A percentile compares a stretch with the other conserved stretches of the same genome.
These are phyloP conservation scores for Tolypocladium sp. DNA, from an alignment of 2,329 filamentous ascomycete species.

Conservation along the genomic window DNA sequence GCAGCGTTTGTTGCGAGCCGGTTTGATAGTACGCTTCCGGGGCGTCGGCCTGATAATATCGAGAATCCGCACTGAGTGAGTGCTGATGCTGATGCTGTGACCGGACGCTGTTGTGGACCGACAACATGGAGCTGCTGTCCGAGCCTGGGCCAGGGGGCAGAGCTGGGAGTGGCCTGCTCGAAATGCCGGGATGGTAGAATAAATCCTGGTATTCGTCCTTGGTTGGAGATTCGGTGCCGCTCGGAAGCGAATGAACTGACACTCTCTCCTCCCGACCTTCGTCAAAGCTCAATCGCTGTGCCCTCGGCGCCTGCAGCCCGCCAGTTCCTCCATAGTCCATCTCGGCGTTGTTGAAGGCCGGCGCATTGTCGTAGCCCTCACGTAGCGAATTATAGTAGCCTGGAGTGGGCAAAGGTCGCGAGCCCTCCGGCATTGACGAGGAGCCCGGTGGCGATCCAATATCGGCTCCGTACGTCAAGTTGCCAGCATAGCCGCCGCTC, in stretches of 20 bases:
- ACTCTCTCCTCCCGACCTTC: slow-evolving; percentile 71
- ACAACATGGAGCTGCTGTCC: slow-evolving; percentile 47
- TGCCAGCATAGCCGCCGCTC: slow-evolving; percentile 59
- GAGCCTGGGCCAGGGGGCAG: slow-evolving; percentile 52
- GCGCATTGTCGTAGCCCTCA: slow-evolving; percentile 18
- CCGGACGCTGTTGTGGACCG: slow-evolving; percentile 29
- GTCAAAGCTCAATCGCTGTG: slow-evolving; percentile 76
- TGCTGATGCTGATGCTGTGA: slow-evolving; percentile 40
- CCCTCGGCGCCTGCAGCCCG: slow-evolving; percentile 67
- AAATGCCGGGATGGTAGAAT: slow-evolving; percentile 83
- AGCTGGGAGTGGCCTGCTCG: slow-evolving; percentile 53
- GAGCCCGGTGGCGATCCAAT: slow-evolving; percentile 29
- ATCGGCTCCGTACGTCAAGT: slow-evolving; percentile 40
- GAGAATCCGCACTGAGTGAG: slow-evolving; percentile 38
- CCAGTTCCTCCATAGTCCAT: slow-evolving; percentile 89
- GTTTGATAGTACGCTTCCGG: slow-evolving; percentile 43
- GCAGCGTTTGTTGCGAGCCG: slow-evolving; percentile 24
- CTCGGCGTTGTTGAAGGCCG: slow-evolving; percentile 50
- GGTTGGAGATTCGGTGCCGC: slow-evolving; percentile 54
- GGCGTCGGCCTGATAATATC: slow-evolving; percentile 25
- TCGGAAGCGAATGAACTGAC: slow-evolving; percentile 46
- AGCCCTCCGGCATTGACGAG: slow-evolving; percentile 31
- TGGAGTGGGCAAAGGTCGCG: slow-evolving; percentile 40
- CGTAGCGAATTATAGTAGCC: slow-evolving; percentile 19
- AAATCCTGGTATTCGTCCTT: slow-evolving; percentile 77